phyloP scores from a whole-genome alignment of 2,329 filamentous ascomycete genomes.

The Waltergamsia citrina region DNA sequence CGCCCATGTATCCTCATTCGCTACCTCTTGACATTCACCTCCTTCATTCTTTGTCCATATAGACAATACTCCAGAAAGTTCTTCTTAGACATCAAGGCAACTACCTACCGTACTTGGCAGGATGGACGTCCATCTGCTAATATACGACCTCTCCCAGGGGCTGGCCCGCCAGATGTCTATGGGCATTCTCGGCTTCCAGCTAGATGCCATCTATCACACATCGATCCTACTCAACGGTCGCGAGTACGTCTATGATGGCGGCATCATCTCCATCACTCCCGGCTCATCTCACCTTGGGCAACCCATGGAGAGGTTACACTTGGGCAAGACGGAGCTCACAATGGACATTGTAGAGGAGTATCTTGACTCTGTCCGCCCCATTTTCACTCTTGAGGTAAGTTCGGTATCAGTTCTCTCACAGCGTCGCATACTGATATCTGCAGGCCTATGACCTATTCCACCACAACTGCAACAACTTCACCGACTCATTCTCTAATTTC shows the following conservation, averaged over 20 bases:
- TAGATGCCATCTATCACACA: conserved; percentile 94
- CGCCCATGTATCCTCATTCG: no score
- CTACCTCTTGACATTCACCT: no score
- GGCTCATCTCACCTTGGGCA: conserved; percentile 79
- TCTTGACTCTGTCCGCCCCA: conserved; percentile 68
- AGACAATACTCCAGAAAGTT: no score
- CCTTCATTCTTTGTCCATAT: no score
- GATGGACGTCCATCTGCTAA: conserved; percentile 70
- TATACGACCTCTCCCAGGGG: conserved; percentile 68
- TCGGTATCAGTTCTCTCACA: neutral
- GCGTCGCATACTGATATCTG: neutral
- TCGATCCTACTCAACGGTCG: conserved; percentile 75
- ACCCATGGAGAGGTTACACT: conserved; percentile 64
- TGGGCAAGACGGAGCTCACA: conserved; percentile 72
- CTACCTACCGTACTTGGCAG: conserved; percentile 1
- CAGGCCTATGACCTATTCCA: conserved; percentile 80
- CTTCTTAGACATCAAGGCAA: no score
- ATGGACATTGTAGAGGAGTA: conserved; percentile 80
- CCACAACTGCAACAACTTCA: conserved; percentile 98
- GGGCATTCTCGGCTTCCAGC: conserved; percentile 45
- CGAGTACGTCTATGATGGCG: conserved; percentile 86
- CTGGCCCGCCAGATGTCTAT: conserved; percentile 45
- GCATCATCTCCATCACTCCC: conserved; percentile 71
- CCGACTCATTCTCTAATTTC: conserved; percentile 85
- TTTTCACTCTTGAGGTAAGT: conserved; percentile 70